phyloP scores from a whole-genome alignment of 768 basidiomycete genomes.

The Tephrocybe sp. region DNA sequence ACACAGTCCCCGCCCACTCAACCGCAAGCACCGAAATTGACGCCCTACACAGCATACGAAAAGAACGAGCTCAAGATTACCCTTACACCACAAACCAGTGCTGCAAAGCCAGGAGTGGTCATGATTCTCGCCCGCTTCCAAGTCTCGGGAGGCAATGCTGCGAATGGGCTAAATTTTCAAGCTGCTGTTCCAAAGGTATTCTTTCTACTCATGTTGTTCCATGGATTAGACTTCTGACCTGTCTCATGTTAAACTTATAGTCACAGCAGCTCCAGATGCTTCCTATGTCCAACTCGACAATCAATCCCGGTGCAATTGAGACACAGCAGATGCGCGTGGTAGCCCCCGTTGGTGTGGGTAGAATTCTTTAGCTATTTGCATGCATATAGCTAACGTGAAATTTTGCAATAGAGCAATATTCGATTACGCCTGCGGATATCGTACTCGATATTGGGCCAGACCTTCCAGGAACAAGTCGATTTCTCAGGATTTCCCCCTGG shows the following conservation, averaged over 20 bases:
- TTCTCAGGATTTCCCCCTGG: constrained; percentile 86
- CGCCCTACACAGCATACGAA: constrained; percentile 85
- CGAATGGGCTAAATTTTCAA: constrained; percentile 82
- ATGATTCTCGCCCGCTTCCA: constrained; percentile 91
- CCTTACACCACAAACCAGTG: constrained; percentile 81
- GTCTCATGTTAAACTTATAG: constrained; percentile 35
- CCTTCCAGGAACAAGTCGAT: constrained; percentile 89
- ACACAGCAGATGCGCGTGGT: constrained; percentile 95
- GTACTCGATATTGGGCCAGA: constrained; percentile 65
- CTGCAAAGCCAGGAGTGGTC: constrained; percentile 81
- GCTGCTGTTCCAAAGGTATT: constrained; percentile 93
- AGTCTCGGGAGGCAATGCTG: constrained; percentile 49
- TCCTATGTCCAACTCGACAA: constrained; percentile 87
- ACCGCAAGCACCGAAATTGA: constrained; percentile 45
- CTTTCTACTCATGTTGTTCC: constrained; percentile 3
- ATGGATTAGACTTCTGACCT: background rate
- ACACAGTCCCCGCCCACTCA: constrained; percentile 33
- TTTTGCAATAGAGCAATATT: constrained; percentile 60
- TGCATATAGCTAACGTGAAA: constrained; percentile 7
- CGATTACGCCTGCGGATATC: constrained; percentile 85
- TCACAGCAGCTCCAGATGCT: constrained; percentile 98
- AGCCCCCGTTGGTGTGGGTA: constrained; percentile 81
- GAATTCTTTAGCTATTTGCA: background rate
- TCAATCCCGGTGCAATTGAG: constrained; percentile 76
- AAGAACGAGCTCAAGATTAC: constrained; percentile 89